Evolutionary conservation across 2,329 filamentous ascomycete genomes (phyloP).

Genomic region (Alternaria infectoria): DNA sequence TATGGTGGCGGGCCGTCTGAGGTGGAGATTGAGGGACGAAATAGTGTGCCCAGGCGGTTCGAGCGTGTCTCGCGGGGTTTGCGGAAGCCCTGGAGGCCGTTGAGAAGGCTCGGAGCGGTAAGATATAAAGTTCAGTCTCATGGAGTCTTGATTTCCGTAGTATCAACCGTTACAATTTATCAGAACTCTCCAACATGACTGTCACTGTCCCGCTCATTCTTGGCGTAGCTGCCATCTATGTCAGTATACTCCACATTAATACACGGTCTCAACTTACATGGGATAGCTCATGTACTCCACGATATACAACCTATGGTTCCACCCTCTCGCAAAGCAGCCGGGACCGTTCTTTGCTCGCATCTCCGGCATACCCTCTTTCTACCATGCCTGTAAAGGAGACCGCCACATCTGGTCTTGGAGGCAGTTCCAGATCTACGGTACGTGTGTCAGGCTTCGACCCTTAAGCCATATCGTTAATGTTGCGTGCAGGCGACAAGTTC

Average conservation of each 20-base stretch:
- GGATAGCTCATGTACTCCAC: background rate
- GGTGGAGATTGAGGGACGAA: background rate
- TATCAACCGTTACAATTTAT: background rate
- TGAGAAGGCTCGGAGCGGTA: background rate
- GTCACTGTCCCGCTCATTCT: background rate
- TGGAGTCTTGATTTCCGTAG: background rate
- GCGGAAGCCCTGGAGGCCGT: background rate
- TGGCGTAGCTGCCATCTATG: background rate
- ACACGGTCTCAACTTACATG: background rate
- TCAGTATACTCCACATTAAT: background rate
- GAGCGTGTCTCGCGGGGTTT: background rate
- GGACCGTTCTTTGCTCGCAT: slow-evolving; percentile 13
- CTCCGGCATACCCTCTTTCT: slow-evolving; percentile 14
- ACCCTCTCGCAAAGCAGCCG: slow-evolving; percentile 12
- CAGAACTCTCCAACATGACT: background rate
- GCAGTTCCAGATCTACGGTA: slow-evolving; percentile 12
- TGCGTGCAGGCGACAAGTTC: slow-evolving; percentile 1
- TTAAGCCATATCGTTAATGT: background rate
- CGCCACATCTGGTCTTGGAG: slow-evolving; percentile 24
- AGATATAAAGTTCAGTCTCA: background rate
- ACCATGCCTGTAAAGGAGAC: slow-evolving; percentile 14
- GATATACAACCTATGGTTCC: slow-evolving; percentile 14
- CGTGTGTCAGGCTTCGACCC: background rate
- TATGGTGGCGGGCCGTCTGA: background rate
- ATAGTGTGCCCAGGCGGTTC: background rate